Base-by-base conservation (phyloP, 176 grass and related monocot species). In the Carex cristatella region DNA sequence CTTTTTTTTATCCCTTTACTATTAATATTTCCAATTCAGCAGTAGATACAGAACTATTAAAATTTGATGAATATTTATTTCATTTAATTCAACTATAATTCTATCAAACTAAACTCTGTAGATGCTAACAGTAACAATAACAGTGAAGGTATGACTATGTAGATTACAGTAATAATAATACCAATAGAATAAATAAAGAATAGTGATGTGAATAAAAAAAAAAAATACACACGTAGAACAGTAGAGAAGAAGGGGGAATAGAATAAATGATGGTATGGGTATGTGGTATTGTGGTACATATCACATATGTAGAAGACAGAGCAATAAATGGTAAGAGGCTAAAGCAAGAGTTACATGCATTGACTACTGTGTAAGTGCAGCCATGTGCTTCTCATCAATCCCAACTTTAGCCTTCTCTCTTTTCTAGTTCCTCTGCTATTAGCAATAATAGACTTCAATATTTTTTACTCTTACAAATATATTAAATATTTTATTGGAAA, bases 281-380 rank as follows among this genome's bases (percentile, higher is more conserved):
- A 73, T 42, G 16, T 35, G 38, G 38, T 40, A 40, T 5, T 5
- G 38, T 42, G 69, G 69, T 16, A 73, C 28, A 33, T 73, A 73
- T 11, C 48, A 51, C 48, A 51, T 51, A 51, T 51, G 48, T 51
- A 51, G 9, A 40, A 46, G 53, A 80, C 78, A 42, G 27, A 19
- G 58, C 78, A 61, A 61, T 80, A 61, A 80, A 80, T 80, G 70
- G 70, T 10, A 27, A 53, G 5, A 69, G 38, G 69, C 69, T 23
- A 72, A 72, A 72, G 23, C 11, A 31, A 79, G 32, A 79, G 48
- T 37, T 80, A 62, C 78, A 40, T 80, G 78, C 78, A 80, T 80
- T 80, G 78, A 61, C 78, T 80, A 80, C 78, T 80, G 49, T 80
- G 55, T 80, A 80, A 80, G 56, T 80, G 56, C 78, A 60, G 10